Evolutionary conservation across 1,139 yeast species (phyloP), one percentile per base, ranked within the genome.

Genomic region (Maudiozyma humilis): DNA sequence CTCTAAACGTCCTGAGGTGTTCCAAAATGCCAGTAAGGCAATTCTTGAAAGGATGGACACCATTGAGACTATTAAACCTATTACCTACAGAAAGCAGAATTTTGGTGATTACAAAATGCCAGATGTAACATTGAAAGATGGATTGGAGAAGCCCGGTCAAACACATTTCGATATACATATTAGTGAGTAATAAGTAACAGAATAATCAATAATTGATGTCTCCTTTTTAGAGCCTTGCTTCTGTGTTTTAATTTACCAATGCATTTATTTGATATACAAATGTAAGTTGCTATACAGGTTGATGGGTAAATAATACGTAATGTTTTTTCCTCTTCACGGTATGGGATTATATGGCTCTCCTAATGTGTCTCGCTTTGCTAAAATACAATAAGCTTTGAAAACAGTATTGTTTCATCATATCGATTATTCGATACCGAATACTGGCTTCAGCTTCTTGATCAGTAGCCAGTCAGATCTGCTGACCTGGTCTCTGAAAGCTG

Each of bases 381-480:
- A n/a, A n/a, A n/a, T n/a, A n/a, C n/a, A n/a, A n/a, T n/a, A n/a
- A n/a, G n/a, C n/a, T n/a, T n/a, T n/a, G n/a, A n/a, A n/a, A n/a
- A n/a, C n/a, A n/a, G n/a, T n/a, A n/a, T n/a, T n/a, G n/a, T n/a
- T n/a, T n/a, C n/a, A n/a, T n/a, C n/a, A 18, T 20, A 19, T 34
- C 15, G 32, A 18, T 49, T 47, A 63, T 46, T 63, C 66, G 44
- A 63, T 62, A 44, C 60, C 95, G 61, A 91, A 85, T 39, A 86
- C 76, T 44, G 91, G 79, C 70, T 91, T 91, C 70, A 91, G 76
- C 62, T 83, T 82, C 73, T 85, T 86, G 62, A 91, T 74, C 66
- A 91, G 75, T 49, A 89, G 63, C 98, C 98, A 91, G 65, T 91
- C 98, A 42, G 89, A 95, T 65, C 95, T 81, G 44, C 93, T 75